A percentile compares a stretch with the other conserved stretches of the same genome.
Evolutionary conservation across 2,329 filamentous ascomycete species (phyloP).

Genomic region (Exophiala bonariae): DNA sequence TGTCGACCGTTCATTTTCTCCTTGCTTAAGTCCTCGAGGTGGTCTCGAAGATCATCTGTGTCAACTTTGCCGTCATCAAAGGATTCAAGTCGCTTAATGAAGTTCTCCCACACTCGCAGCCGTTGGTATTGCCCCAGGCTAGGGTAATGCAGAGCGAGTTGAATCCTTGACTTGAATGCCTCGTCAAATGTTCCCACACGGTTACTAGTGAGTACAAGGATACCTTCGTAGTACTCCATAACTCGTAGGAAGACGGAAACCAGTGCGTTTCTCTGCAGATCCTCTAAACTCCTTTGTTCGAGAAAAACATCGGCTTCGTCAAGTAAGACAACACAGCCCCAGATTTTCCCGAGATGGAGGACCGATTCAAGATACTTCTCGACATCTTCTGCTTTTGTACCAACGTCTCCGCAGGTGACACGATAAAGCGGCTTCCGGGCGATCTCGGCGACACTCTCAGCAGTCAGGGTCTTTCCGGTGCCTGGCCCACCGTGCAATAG

Average conservation of each 20-base stretch:
- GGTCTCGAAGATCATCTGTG: conserved; percentile 13
- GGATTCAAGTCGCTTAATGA: conserved; percentile 6
- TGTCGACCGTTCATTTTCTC: conserved; percentile 32
- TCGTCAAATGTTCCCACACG: conserved; percentile 83
- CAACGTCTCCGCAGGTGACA: conserved; percentile 43
- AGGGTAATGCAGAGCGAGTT: conserved; percentile 73
- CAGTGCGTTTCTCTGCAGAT: conserved; percentile 28
- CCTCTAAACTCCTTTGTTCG: conserved; percentile 19
- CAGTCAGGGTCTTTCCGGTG: conserved; percentile 43
- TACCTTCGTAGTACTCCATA: conserved; percentile 41
- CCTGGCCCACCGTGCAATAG: conserved; percentile 40
- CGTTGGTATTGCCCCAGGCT: conserved; percentile 16
- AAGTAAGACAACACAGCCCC: conserved; percentile 36
- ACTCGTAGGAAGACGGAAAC: conserved; percentile 37
- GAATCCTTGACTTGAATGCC: conserved; percentile 83
- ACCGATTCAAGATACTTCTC: conserved; percentile 40
- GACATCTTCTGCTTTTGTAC: conserved; percentile 35
- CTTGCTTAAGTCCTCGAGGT: conserved; percentile 22
- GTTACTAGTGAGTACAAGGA: conserved; percentile 49
- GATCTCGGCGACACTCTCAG: conserved; percentile 42
- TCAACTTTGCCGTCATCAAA: conserved; percentile 13
- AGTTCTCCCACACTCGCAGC: conserved; percentile 13
- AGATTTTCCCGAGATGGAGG: conserved; percentile 36
- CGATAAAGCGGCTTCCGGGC: conserved; percentile 40
- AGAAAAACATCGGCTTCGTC: conserved; percentile 34